Base-by-base conservation (phyloP, 805 yeast genomes). In the Candida arabinofermentans region DNA sequence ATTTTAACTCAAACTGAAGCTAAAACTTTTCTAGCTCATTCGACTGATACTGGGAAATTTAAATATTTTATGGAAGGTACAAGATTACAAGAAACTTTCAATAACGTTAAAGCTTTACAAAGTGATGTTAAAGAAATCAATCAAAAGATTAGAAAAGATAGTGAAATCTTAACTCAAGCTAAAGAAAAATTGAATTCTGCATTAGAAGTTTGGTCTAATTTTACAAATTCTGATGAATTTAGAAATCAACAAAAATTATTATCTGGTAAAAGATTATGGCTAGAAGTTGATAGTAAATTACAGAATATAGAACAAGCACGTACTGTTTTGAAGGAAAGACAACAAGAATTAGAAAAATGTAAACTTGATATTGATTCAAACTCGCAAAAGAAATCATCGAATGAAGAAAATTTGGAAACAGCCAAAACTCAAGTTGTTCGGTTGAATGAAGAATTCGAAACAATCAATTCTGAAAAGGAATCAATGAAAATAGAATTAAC, bases 1-100 rank as follows among this genome's bases (percentile, higher is more conserved):
- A 86, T 93, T 55, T 69, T 93, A 37, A 87, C 96, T 1, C 99
- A 93, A 61, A 97, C 93, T 52, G 86, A 83, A 46, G 98, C 99
- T 2, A 77, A 96, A 50, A 84, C 90, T 13, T 93, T 93, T 57
- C 66, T 93, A 47, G 84, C 95, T 1, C 77, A 82, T 24, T 79
- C 93, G 4, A 73, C 86, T 4, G 84, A 86, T 44, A 71, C 70
- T 27, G 82, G 76, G 36, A 86, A 89, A 61, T 93, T 81, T 60
- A 71, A 72, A 13, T 81, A 77, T 57, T 87, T 91, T 58, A 82
- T 84, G 86, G 75, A 76, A 39, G 96, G 96, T 27, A 81, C 95
- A 2, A 71, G 81, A 53, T 72, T 85, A 37, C 81, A 80, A 42
- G 86, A 81, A 34, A 79, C 83, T n/a, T 63, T 73, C 27, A 71